phyloP scores from a whole-genome alignment of 352 stramenopile species.

The Thalassiosira livingstoniorum region DNA sequence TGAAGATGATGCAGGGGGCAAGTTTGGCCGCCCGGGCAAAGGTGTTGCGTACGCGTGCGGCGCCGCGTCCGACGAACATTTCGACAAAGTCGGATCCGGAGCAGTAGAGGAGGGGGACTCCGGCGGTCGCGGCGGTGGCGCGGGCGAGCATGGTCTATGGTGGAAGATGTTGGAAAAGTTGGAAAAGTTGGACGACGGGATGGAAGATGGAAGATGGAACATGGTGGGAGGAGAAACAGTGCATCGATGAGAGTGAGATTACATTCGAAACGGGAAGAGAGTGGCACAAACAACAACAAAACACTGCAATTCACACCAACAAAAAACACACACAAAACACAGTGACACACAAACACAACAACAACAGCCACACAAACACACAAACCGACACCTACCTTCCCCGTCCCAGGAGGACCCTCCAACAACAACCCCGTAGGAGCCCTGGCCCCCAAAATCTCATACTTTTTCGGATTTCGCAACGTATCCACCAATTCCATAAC shows the following conservation, averaged over 20 bases:
- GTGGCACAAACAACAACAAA: slow-evolving; percentile 13
- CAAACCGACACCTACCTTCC: background rate
- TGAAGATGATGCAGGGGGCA: slow-evolving; percentile 94
- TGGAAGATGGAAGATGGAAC: slow-evolving; percentile 64
- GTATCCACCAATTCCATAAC: slow-evolving; percentile 86
- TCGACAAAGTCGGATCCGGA: slow-evolving; percentile 97
- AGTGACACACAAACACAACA: background rate
- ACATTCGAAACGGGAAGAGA: too few species aligned
- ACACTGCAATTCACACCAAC: background rate
- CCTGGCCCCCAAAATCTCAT: slow-evolving; percentile 79
- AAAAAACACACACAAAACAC: background rate
- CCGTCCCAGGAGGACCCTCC: slow-evolving; percentile 69
- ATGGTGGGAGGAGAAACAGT: background rate
- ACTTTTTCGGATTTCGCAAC: slow-evolving; percentile 81
- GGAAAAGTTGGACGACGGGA: too few species aligned
- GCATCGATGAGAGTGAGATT: background rate
- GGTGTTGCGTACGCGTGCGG: slow-evolving; percentile 85
- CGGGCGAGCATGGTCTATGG: slow-evolving; percentile 97
- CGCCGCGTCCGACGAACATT: slow-evolving; percentile 97
- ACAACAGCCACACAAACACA: background rate
- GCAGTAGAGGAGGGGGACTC: slow-evolving; percentile 98
- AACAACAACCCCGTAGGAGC: slow-evolving; percentile 81
- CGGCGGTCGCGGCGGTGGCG: slow-evolving; percentile 95
- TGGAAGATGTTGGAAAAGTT: slow-evolving; percentile 84
- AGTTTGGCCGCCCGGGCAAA: slow-evolving; percentile 90